Conservation (phyloP, 495 filamentous ascomycete genomes). For the Penicillium subrubescens region DNA sequence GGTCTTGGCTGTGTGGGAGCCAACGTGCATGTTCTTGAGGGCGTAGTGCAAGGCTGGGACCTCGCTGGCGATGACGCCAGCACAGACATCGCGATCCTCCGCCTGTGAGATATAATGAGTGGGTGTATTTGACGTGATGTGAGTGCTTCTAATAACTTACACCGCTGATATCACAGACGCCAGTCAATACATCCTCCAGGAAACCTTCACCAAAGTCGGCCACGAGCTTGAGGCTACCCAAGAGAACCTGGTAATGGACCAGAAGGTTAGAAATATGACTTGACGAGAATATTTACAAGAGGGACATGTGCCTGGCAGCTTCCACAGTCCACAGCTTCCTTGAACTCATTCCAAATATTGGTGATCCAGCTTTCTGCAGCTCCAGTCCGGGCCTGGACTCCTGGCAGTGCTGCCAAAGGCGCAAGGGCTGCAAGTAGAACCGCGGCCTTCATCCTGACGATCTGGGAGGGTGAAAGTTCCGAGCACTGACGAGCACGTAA, state of each 20-base stretch:
- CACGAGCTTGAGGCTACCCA: slow-evolving; percentile 48
- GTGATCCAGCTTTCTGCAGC: slow-evolving; percentile 15
- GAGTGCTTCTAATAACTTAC: slow-evolving; percentile 25
- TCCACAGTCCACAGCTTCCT: slow-evolving; percentile 24
- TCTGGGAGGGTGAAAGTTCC: not conserved
- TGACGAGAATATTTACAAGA: not conserved
- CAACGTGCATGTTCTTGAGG: slow-evolving; percentile 46
- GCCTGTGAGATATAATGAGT: slow-evolving; percentile 18
- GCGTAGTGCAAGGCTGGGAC: slow-evolving; percentile 51
- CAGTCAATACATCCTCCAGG: slow-evolving; percentile 43
- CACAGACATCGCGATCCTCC: slow-evolving; percentile 54
- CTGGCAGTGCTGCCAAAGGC: slow-evolving; percentile 3
- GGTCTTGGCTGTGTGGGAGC: slow-evolving; percentile 49
- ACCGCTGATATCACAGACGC: slow-evolving; percentile 47
- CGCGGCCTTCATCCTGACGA: slow-evolving; percentile 12
- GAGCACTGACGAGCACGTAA: not conserved
- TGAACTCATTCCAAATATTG: slow-evolving; percentile 28
- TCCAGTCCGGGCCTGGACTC: slow-evolving; percentile 12
- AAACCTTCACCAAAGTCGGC: slow-evolving; percentile 45
- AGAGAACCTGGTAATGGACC: slow-evolving; percentile 30
- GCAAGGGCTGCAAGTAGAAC: slow-evolving; percentile 8
- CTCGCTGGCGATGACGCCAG: slow-evolving; percentile 48
- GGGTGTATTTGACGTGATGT: not conserved
- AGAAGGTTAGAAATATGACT: not conserved
- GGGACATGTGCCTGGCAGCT: slow-evolving; percentile 21